These are phyloP conservation scores for Helotiales sp. DNA, from an alignment of 2,329 filamentous ascomycete species.

Conservation along the genomic window DNA sequence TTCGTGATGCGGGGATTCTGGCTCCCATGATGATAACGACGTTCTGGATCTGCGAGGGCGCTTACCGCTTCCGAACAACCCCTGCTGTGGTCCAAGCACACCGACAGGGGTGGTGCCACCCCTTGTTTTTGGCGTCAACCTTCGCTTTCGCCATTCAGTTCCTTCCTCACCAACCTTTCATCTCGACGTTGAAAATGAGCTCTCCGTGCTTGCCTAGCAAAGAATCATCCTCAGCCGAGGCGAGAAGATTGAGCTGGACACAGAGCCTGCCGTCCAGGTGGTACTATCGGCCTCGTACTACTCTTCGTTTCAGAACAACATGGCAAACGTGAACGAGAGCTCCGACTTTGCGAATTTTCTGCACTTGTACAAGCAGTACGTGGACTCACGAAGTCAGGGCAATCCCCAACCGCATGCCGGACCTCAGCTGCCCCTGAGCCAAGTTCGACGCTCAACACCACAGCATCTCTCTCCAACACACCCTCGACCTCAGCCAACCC, in stretches of 20 bases:
- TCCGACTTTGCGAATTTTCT: conserved; percentile 20
- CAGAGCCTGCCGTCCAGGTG: background rate
- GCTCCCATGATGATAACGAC: conserved; percentile 10
- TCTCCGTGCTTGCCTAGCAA: conserved; percentile 3
- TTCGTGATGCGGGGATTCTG: conserved; percentile 22
- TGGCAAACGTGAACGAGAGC: conserved; percentile 16
- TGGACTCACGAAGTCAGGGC: conserved; percentile 13
- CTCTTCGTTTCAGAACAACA: conserved; percentile 16
- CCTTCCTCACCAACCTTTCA: background rate
- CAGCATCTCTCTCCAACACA: background rate
- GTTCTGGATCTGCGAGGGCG: background rate
- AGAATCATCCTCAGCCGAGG: background rate
- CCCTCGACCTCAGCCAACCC: conserved; percentile 12
- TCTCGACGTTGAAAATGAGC: conserved; percentile 16
- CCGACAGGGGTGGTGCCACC: background rate
- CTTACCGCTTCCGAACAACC: conserved; percentile 16
- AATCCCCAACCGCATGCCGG: conserved; percentile 3
- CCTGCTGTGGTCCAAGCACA: no score
- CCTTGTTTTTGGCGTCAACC: conserved; percentile 11
- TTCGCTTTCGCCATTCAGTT: conserved; percentile 11
- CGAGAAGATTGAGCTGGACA: background rate
- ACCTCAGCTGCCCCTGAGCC: conserved; percentile 17
- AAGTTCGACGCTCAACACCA: conserved; percentile 15
- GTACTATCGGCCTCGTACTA: conserved; percentile 6
- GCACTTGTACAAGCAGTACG: conserved; percentile 21